Conservation (phyloP, 2,329 filamentous ascomycete species). For the Diaporthe eres region DNA sequence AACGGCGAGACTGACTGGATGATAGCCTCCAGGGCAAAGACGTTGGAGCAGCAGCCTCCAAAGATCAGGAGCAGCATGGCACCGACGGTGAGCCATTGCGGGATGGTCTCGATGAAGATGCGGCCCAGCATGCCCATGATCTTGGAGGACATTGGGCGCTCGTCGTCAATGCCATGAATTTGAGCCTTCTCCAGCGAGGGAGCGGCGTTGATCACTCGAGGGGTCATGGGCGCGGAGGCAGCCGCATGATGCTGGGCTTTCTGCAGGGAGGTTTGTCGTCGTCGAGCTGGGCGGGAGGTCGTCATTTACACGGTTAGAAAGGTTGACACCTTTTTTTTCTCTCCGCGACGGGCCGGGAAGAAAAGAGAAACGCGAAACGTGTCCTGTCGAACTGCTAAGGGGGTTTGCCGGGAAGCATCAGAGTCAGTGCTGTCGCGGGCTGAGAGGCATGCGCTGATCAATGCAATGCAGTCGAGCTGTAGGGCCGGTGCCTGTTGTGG, state of each 20-base stretch:
- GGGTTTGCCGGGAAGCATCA: conserved; percentile 23
- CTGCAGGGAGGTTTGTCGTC: conserved; percentile 59
- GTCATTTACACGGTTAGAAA: conserved; percentile 55
- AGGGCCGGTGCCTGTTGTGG: conserved; percentile 25
- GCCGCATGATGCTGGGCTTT: conserved; percentile 58
- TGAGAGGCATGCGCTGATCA: conserved; percentile 40
- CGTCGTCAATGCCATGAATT: conserved; percentile 68
- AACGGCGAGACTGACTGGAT: conserved; percentile 78
- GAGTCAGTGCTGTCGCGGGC: conserved; percentile 32
- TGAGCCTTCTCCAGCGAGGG: conserved; percentile 68
- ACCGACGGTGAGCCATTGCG: conserved; percentile 73
- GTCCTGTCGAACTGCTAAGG: conserved; percentile 34
- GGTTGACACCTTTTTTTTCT: neutral
- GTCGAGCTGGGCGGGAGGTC: conserved; percentile 56
- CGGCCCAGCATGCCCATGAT: conserved; percentile 65
- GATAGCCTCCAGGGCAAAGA: conserved; percentile 96
- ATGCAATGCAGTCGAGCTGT: conserved; percentile 27
- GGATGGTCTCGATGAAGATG: conserved; percentile 71
- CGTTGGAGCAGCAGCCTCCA: conserved; percentile 78
- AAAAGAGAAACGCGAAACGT: conserved; percentile 35
- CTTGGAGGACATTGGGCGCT: conserved; percentile 63
- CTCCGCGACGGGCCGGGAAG: conserved; percentile 29
- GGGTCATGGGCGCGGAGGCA: conserved; percentile 56
- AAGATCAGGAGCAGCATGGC: conserved; percentile 90
- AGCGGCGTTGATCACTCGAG: conserved; percentile 68